Conservation (phyloP, 2,329 filamentous ascomycete species). For the Penicillium sp. region DNA sequence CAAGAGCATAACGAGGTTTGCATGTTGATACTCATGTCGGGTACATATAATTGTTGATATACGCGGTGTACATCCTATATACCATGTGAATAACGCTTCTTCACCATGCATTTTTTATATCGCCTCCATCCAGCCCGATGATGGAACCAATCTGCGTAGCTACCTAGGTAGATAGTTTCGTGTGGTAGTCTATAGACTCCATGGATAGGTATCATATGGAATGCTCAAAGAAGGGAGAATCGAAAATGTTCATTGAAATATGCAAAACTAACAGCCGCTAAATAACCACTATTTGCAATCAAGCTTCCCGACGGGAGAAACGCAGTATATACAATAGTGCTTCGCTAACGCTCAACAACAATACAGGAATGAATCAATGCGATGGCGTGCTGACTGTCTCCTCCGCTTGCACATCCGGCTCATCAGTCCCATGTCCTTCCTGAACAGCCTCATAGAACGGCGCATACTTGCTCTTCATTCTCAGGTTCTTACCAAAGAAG, state of each 20-base stretch:
- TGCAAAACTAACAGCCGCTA: not conserved
- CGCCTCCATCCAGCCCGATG: too few relatives aligned
- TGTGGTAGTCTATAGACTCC: too few relatives aligned
- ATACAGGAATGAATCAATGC: not conserved
- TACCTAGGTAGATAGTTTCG: too few relatives aligned
- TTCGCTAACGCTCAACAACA: too few relatives aligned
- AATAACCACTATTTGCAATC: slow-evolving; percentile 1
- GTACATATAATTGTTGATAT: not conserved
- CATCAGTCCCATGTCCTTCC: slow-evolving; percentile 39
- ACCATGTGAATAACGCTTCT: not conserved
- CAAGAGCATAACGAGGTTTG: slow-evolving; percentile 1
- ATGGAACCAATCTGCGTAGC: too few relatives aligned
- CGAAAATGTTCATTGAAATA: not conserved
- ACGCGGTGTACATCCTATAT: not conserved
- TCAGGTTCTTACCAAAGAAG: slow-evolving; percentile 27
- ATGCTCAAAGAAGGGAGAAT: too few relatives aligned
- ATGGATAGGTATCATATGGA: too few relatives aligned
- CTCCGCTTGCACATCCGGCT: slow-evolving; percentile 3
- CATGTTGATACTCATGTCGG: not conserved
- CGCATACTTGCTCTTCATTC: slow-evolving; percentile 25
- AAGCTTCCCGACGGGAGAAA: slow-evolving; percentile 2
- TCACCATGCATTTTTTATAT: too few relatives aligned
- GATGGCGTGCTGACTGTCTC: not conserved
- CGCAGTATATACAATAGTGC: too few relatives aligned
- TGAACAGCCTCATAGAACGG: slow-evolving; percentile 48